Evolutionary conservation across 306 rosid genomes (phyloP).

Genomic region (Gastrolobium bilobum): DNA sequence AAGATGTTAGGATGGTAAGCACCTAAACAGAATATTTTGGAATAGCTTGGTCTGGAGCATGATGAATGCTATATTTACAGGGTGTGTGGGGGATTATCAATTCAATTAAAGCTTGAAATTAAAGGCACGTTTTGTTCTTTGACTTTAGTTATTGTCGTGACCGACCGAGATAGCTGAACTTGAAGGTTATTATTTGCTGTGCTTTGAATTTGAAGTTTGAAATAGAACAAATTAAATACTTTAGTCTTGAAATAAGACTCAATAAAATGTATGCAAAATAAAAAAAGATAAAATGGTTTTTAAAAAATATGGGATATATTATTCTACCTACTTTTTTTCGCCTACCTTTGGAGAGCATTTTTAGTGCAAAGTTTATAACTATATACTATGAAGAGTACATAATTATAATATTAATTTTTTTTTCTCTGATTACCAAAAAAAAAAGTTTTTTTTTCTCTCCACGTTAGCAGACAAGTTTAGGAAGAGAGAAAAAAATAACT

Average conservation of each 20-base stretch:
- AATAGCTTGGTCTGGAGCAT: slow-evolving; percentile 11
- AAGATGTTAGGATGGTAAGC: not conserved
- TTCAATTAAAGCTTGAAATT: not conserved
- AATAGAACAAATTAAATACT: not conserved
- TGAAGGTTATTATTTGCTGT: slow-evolving; percentile 18
- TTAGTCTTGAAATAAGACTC: not conserved
- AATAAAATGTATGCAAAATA: not conserved
- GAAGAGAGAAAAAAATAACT: no score
- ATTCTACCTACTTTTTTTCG: no score
- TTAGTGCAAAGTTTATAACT: no score
- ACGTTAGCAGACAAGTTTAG: no score
- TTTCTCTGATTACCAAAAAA: no score
- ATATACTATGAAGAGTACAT: no score
- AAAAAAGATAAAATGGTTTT: no score
- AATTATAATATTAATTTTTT: no score
- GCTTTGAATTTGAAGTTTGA: slow-evolving; percentile 35
- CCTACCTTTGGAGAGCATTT: no score
- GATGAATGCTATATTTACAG: slow-evolving; percentile 28
- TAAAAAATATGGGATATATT: no score
- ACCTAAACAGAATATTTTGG: not conserved
- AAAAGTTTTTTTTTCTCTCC: no score
- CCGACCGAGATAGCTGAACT: slow-evolving; percentile 25
- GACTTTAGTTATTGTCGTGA: slow-evolving; percentile 26
- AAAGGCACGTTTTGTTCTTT: slow-evolving; percentile 7
- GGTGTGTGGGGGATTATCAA: not conserved